These are phyloP conservation scores for Crithidia fasciculata DNA, from an alignment of 208 protist species.

Conservation along the genomic window DNA sequence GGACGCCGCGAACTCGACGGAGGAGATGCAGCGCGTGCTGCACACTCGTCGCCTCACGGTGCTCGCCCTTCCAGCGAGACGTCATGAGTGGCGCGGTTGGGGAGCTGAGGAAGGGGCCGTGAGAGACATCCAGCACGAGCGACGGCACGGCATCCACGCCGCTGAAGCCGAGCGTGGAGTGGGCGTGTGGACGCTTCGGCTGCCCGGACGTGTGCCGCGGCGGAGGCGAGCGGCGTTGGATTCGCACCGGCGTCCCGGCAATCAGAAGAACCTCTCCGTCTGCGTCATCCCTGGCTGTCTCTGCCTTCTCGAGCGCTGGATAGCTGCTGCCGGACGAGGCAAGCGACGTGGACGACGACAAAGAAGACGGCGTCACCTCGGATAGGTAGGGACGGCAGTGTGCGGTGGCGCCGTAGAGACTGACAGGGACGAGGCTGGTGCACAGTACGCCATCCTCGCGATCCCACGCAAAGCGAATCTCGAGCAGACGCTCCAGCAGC, in stretches of 20 bases:
- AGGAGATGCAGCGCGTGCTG: slow-evolving; percentile 58
- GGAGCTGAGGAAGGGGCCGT: slow-evolving; percentile 75
- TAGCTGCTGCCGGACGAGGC: not conserved
- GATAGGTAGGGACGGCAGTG: slow-evolving; percentile 70
- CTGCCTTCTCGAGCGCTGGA: not conserved
- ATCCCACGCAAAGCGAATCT: slow-evolving; percentile 88
- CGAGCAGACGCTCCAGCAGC: slow-evolving; percentile 61
- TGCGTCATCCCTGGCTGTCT: not conserved
- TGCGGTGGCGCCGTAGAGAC: slow-evolving; percentile 46
- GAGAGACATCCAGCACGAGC: slow-evolving; percentile 68
- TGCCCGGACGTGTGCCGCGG: slow-evolving; percentile 32
- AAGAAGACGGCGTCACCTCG: slow-evolving; percentile 1
- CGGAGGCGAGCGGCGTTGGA: slow-evolving; percentile 24
- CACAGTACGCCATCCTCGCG: slow-evolving; percentile 73
- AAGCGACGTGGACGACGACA: slow-evolving; percentile 11
- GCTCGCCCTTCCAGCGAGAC: slow-evolving; percentile 78
- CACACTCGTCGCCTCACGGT: slow-evolving; percentile 63
- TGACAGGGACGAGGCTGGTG: slow-evolving; percentile 61
- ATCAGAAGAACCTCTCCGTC: slow-evolving; percentile 32
- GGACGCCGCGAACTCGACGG: slow-evolving; percentile 41
- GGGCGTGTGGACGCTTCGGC: slow-evolving; percentile 38
- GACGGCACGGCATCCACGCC: slow-evolving; percentile 80
- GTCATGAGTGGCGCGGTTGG: slow-evolving; percentile 49
- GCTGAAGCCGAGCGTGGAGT: slow-evolving; percentile 55
- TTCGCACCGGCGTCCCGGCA: slow-evolving; percentile 25